phyloP scores from a whole-genome alignment of 164 flowering plant genomes.

The Stephania yunnanensis region DNA sequence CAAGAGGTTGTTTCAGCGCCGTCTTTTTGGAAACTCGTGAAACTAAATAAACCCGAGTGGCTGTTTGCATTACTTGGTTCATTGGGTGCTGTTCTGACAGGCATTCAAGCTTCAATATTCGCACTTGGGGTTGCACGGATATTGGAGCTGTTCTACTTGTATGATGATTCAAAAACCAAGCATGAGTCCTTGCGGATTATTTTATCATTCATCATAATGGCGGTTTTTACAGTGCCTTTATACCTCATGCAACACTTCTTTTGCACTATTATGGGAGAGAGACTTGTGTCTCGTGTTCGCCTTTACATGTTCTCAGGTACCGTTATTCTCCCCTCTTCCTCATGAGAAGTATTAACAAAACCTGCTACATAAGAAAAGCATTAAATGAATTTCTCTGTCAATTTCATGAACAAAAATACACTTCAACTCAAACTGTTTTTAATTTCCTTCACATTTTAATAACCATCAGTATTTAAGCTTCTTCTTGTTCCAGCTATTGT shows the following conservation, averaged over 20 bases:
- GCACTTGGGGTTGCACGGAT: conserved; percentile 58
- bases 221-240: conserved; percentile 43
- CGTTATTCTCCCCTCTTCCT: background rate
- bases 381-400: no score
- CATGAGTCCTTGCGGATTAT: conserved; percentile 39
- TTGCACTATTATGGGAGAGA: conserved; percentile 72
- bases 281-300: conserved; percentile 61
- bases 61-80: conserved; percentile 62
- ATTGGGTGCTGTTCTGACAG: conserved; percentile 62
- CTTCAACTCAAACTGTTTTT: no score
- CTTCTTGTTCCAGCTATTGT: background rate
- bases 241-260: conserved; percentile 66
- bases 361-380: no score
- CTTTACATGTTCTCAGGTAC: conserved; percentile 68
- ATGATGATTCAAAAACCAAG: conserved; percentile 32
- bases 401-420: no score
- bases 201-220: conserved; percentile 48
- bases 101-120: conserved; percentile 62
- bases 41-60: conserved; percentile 65
- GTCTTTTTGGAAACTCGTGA: conserved; percentile 46
- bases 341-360: no score
- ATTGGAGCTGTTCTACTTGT: conserved; percentile 48
- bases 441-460: no score
- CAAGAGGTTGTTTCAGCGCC: conserved; percentile 18
- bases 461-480: background rate